Evolutionary conservation across 2,329 filamentous ascomycete genomes (phyloP).

Genomic region (Acrodontium crateriforme): DNA sequence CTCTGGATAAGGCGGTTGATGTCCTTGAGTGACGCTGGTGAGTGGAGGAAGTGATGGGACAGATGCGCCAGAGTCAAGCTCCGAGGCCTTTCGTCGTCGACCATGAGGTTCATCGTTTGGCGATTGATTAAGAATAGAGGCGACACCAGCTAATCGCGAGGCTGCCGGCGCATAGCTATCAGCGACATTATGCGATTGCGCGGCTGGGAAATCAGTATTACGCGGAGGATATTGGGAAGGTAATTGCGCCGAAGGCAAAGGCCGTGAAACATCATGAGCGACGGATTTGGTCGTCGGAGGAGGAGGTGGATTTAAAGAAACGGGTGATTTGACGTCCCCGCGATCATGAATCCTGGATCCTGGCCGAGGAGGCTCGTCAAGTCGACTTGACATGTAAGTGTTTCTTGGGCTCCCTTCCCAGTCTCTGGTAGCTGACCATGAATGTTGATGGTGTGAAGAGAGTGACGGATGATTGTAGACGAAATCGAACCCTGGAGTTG

Average conservation of each 20-base stretch:
- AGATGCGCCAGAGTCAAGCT: slow-evolving; percentile 29
- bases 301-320: too few species aligned
- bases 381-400: slow-evolving; percentile 23
- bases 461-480: slow-evolving; percentile 6
- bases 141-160: slow-evolving; percentile 27
- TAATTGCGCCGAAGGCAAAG: too few species aligned
- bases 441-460: slow-evolving; percentile 12
- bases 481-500: slow-evolving; percentile 4
- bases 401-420: slow-evolving; percentile 15
- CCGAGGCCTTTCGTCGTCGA: slow-evolving; percentile 28
- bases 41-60: slow-evolving; percentile 22
- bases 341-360: too few species aligned
- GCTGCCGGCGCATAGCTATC: slow-evolving; percentile 12
- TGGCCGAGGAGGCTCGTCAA: slow-evolving; percentile 11
- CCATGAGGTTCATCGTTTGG: slow-evolving; percentile 21
- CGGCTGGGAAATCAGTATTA: too few species aligned
- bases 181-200: too few species aligned
- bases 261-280: too few species aligned
- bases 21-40: slow-evolving; percentile 6
- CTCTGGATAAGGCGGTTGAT: slow-evolving; percentile 2
- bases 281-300: too few species aligned
- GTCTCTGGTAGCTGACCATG: slow-evolving; percentile 19
- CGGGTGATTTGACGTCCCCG: too few species aligned
- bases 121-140: slow-evolving; percentile 33
- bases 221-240: too few species aligned